Evolutionary conservation across 2,329 filamentous ascomycete species (phyloP), one percentile per base, ranked within the genome.

Genomic region (Colletotrichum noveboracense): DNA sequence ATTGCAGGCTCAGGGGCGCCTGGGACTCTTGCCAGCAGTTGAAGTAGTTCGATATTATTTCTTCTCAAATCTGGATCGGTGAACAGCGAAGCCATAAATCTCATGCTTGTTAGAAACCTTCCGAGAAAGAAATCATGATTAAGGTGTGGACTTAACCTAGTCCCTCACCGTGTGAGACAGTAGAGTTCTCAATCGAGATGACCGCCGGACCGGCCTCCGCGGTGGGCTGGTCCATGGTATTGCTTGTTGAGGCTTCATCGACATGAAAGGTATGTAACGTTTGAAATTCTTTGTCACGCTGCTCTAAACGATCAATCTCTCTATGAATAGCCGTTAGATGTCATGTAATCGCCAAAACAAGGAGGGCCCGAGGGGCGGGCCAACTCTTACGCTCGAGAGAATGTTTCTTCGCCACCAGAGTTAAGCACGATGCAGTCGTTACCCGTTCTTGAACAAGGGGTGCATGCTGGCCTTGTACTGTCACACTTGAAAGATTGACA

Each of bases 391-490:
- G 79, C 77, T 71, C 82, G 62, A 16, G 80, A 77, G n/a, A 83
- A 67, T 18, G 77, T 16, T 52, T 78, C 74, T 13, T 78, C 70
- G 9, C 79, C 79, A 21, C 77, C 78, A 1, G 80, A 69, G 36
- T 76, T 78, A 14, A 83, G 70, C 7, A 82, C 81, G 56, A 83
- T 68, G 58, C 82, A 84, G 28, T 78, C 79, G 14, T 76, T 71
- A 2, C 77, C 78, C 36, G 76, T 79, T 30, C 78, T 81, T 14
- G 77, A 71, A 65, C 82, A 84, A 13, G 78, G 73, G 14, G 76
- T 76, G 66, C 83, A 83, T 75, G 78, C 81, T 4, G 83, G 83
- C 10, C 81, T 76, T 32, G 66, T 73, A 68, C 80, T 82, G 66
- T 84, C 82, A 56, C 82, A 84, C 76, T 80, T 68, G 8, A 7